These are phyloP conservation scores for Pyrenophora seminiperda DNA, from an alignment of 2,329 filamentous ascomycete species.

Conservation along the genomic window DNA sequence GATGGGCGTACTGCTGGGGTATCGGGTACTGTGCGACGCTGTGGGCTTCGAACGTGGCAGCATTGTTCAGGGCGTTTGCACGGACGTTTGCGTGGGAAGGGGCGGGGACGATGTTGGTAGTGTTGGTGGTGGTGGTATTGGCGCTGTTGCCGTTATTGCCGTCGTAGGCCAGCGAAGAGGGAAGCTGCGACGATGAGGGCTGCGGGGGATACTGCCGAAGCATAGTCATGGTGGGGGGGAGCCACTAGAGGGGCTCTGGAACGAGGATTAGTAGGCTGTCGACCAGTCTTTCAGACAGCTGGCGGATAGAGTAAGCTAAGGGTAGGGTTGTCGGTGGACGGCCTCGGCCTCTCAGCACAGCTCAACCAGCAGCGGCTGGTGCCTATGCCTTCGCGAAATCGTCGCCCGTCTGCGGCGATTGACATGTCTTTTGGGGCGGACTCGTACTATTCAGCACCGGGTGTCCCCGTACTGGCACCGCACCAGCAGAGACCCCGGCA, in stretches of 20 bases:
- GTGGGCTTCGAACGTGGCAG: constrained; percentile 30
- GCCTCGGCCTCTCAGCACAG: constrained; percentile 28
- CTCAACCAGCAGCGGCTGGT: constrained; percentile 48
- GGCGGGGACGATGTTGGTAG: constrained; percentile 25
- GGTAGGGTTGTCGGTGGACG: constrained; percentile 7
- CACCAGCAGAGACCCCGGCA: constrained; percentile 41
- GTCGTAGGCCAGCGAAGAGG: constrained; percentile 33
- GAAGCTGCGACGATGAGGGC: constrained; percentile 35
- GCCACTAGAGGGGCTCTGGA: constrained; percentile 10
- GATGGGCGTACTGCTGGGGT: constrained; percentile 48
- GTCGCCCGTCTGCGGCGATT: constrained; percentile 45
- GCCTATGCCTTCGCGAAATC: constrained; percentile 52
- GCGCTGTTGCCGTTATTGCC: constrained; percentile 29
- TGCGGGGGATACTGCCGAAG: constrained; percentile 46
- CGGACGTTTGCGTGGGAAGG: constrained; percentile 34
- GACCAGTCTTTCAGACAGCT: constrained; percentile 1
- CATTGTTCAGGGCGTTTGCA: constrained; percentile 35
- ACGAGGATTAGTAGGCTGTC: neutral
- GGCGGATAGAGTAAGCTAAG: neutral
- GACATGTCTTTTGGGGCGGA: constrained; percentile 43
- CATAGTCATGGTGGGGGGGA: constrained; percentile 45
- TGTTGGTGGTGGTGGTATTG: constrained; percentile 31
- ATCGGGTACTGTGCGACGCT: constrained; percentile 30
- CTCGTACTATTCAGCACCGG: constrained; percentile 19
- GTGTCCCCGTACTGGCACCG: constrained; percentile 27